Percentiles rank a stretch among this genome's conserved stretches.
phyloP scores from a whole-genome alignment of 2,329 filamentous ascomycete genomes.

The Diaporthe sp. region DNA sequence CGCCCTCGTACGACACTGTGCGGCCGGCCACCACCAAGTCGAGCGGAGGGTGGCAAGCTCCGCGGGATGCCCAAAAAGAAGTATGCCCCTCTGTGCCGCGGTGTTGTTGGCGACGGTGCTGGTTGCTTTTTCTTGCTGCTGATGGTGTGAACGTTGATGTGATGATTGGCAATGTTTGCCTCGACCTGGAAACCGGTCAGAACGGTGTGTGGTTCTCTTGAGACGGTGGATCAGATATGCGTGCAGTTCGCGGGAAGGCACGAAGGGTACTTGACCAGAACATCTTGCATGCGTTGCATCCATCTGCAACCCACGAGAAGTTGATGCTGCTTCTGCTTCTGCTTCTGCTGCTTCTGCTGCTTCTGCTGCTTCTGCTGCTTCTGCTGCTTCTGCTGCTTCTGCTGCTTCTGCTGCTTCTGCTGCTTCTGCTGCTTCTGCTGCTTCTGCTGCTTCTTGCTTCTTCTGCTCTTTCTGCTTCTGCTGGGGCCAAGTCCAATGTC shows the following conservation, averaged over 20 bases:
- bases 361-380: not conserved
- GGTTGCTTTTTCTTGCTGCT: slow-evolving; percentile 11
- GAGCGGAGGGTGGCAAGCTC: slow-evolving; percentile 18
- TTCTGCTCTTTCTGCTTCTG: not conserved
- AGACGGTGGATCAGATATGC: not conserved
- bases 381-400: not conserved
- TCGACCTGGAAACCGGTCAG: slow-evolving; percentile 11
- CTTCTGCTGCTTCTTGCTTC: not conserved
- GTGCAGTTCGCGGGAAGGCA: not conserved
- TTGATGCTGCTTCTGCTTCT: not conserved
- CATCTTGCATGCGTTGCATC: not conserved
- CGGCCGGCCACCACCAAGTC: not conserved
- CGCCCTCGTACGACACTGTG: slow-evolving; percentile 11
- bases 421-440: not conserved
- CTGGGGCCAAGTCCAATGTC: not conserved
- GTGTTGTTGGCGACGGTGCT: not conserved
- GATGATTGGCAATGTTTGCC: slow-evolving; percentile 9
- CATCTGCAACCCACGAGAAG: not conserved
- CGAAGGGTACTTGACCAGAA: slow-evolving; percentile 10
- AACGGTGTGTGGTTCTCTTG: slow-evolving; percentile 1
- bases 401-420: not conserved
- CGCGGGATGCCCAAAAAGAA: not conserved
- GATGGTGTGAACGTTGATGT: slow-evolving; percentile 14
- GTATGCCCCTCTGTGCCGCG: not conserved
- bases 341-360: not conserved